Evolutionary conservation across 306 rosid species (phyloP).

Genomic region (Delonix regia): DNA sequence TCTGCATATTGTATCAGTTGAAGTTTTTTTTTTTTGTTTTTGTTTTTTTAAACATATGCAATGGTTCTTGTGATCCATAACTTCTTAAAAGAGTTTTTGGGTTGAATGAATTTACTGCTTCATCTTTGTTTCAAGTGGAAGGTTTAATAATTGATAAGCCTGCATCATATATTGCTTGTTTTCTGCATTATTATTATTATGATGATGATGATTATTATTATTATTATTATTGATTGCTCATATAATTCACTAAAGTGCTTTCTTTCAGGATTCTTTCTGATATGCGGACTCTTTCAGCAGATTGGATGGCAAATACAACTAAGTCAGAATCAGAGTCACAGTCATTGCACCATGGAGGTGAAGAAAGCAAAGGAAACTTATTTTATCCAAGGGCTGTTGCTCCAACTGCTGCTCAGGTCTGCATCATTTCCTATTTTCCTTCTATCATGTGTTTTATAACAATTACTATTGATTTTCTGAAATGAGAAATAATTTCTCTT

Average conservation of each 20-base stretch:
- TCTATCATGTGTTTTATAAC: slow-evolving; percentile 12
- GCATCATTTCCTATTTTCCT: slow-evolving; percentile 26
- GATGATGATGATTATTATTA: too few species aligned
- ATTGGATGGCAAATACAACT: slow-evolving; percentile 98
- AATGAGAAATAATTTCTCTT: background rate
- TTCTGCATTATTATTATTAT: slow-evolving; percentile 6
- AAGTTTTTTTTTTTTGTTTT: too few species aligned
- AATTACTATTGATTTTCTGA: slow-evolving; percentile 6
- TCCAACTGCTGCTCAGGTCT: slow-evolving; percentile 97
- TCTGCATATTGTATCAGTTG: background rate
- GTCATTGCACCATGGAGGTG: slow-evolving; percentile 87
- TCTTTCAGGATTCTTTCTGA: slow-evolving; percentile 95
- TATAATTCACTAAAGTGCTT: slow-evolving; percentile 37
- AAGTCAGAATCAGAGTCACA: slow-evolving; percentile 85
- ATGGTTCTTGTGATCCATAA: background rate
- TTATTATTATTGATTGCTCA: slow-evolving; percentile 30
- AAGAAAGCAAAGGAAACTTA: slow-evolving; percentile 80
- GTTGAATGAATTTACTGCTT: slow-evolving; percentile 15
- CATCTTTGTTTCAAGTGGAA: slow-evolving; percentile 24
- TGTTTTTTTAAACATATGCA: slow-evolving; percentile 14
- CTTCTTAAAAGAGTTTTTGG: slow-evolving; percentile 18
- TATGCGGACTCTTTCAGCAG: slow-evolving; percentile 99
- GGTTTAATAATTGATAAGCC: slow-evolving; percentile 20
- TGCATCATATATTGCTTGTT: slow-evolving; percentile 15
- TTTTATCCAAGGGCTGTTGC: slow-evolving; percentile 97